Conservation (phyloP, 2,329 filamentous ascomycete species). For the Trichoderma sp. region DNA sequence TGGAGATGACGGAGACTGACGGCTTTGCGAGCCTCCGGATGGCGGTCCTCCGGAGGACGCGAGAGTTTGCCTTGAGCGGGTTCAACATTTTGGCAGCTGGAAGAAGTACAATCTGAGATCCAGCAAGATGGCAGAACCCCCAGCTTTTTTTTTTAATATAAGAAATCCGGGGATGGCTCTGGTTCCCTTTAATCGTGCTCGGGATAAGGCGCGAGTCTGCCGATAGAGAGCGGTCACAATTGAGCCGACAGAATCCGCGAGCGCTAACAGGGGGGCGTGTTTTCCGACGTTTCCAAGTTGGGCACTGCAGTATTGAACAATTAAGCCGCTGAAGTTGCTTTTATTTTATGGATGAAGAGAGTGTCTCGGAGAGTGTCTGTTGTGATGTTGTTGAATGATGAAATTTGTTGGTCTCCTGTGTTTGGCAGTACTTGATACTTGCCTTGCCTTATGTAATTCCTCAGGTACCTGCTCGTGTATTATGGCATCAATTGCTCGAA, state of each 20-base stretch:
- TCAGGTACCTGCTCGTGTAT: no score
- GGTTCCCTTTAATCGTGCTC: not conserved
- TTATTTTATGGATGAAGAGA: not conserved
- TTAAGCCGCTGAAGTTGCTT: not conserved
- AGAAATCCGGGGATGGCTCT: conserved; percentile 2
- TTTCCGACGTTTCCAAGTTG: not conserved
- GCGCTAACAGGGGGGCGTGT: not conserved
- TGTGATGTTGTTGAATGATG: not conserved
- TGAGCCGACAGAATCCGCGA: conserved; percentile 34
- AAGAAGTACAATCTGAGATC: not conserved
- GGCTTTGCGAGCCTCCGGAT: conserved; percentile 14
- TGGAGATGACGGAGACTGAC: not conserved
- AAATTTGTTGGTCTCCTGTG: not conserved
- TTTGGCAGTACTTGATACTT: not conserved
- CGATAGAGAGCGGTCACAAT: conserved; percentile 28
- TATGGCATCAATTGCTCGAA: not conserved
- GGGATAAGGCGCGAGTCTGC: conserved; percentile 8
- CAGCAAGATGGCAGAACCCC: not conserved
- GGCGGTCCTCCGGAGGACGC: not conserved
- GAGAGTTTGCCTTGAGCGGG: conserved; percentile 10
- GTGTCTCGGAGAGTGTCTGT: not conserved
- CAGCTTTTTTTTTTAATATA: not conserved
- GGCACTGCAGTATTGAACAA: no score
- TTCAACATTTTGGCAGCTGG: not conserved
- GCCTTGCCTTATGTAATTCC: not conserved